Evolutionary conservation across 2,329 filamentous ascomycete genomes (phyloP), one percentile per base, ranked within the genome.

Genomic region (Colletotrichum sp.): DNA sequence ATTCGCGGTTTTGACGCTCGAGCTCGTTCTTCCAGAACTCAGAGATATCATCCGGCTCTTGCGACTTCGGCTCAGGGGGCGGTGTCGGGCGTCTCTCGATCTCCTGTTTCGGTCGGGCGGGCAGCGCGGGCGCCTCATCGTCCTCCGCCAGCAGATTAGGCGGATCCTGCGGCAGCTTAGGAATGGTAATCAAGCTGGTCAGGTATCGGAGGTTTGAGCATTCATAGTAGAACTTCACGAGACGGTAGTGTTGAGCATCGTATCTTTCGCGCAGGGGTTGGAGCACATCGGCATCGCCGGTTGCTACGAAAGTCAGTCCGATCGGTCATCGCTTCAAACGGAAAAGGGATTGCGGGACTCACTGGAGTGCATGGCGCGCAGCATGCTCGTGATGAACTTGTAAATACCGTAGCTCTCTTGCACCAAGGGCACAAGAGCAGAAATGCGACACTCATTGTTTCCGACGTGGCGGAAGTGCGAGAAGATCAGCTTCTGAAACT

Each of bases 351-450:
- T 15, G n/a, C 10, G 34, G 25, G 22, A 87, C 93, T 82, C 88
- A 96, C 94, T 96, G 4, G 95, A 96, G 84, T 99, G 96, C 96
- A 99, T 98, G 18, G 97, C 97, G 71, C 97, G 92, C 77, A 99
- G 87, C 97, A 99, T 99, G 93, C 97, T 99, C 0, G 97, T 99
- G 78, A 98, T 96, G 84, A 99, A 99, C 86, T 98, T 98, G 89
- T 99, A 99, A 80, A 99, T 98, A 64, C 97, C 97, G 85, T 98
- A 99, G 84, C 96, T 98, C 88, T 99, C 97, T 83, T 98, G 95
- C 5, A 99, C 97, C 58, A 99, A 88, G 4, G 96, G 95, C 27
- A 98, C 96, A 69, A 99, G 87, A 2, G 97, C 95, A 16, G 96
- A 97, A 81, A 99, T 99, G 77, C 96, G 92, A 85, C 96, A 98